Evolutionary conservation across 805 yeast genomes (phyloP), one percentile per base, ranked within the genome.

Genomic region (Metschnikowia shivogae): DNA sequence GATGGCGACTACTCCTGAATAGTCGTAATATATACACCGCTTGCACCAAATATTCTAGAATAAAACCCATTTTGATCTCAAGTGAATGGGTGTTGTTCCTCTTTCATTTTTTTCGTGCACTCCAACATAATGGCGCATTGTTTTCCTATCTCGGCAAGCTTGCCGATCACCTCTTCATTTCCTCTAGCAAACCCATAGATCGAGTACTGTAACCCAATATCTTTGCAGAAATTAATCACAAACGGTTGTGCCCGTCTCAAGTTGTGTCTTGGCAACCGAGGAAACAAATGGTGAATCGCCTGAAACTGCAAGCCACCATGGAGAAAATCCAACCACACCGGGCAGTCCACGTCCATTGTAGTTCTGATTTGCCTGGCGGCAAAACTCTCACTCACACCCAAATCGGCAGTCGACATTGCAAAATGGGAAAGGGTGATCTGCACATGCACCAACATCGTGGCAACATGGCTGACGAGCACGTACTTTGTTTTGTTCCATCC

Each of bases 231-330:
- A 35, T 80, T 78, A 43, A 84, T 72, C 32, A 89, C 93, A 37
- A 68, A 68, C 1, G 82, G 80, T 59, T 89, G 96, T 0, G 82
- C 87, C 26, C 72, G 70, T 49, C 97, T 73, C 58, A 89, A 77
- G 60, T 89, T 89, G 64, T 89, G 96, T 47, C 96, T 75, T 19
- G 97, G 97, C 56, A 89, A 62, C 47, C 97, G 72, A 26, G 97
- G 97, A 63, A 89, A 89, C 55, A 89, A 70, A 61, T 89, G 97
- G 62, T 89, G 97, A 42, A 89, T 80, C 0, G 90, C 93, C 61
- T 89, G 97, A 69, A 87, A 89, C 63, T 89, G 97, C 44, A 89
- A 74, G 0, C 97, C 97, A 7, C 97, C 97, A 59, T 89, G 97
- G 58, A 89, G 73, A 56, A 80, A 89, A 62, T 89, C 97, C 39